Base-by-base conservation (phyloP, 1,284 basidiomycete species). In the Naganishia albida region DNA sequence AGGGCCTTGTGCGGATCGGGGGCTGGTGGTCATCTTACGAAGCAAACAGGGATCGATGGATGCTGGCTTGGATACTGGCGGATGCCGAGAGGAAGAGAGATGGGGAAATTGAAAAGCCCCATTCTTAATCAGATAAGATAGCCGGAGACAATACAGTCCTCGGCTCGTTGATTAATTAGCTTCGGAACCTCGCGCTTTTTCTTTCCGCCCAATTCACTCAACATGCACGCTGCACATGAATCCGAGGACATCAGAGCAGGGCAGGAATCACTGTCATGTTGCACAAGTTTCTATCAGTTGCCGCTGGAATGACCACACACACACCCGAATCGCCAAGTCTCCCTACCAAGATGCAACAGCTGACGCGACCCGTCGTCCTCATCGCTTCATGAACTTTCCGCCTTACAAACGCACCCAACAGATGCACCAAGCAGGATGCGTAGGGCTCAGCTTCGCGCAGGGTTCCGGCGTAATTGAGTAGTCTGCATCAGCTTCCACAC, bases 101-200 rank as follows among this genome's bases (percentile, higher is more conserved):
- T 44, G 46, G 46, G 46, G 34, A 38, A 12, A 38, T 12, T 7
- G 20, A 53, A 12, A 20, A n/a, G 18, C 18, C 18, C 3, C 18
- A 7, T 28, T 3, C 16, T 30, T 53, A 53, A 53, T 53, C 51
- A 39, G 51, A 53, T 53, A 53, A 53, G 51, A 53, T 53, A 53
- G 34, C 18, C 49, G 18, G 25, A 51, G 18, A 30, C 25, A 51
- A 34, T 34, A 34, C 34, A 34, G 34, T 4, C n/a, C 10, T 34
- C 34, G 34, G 34, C 10, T 34, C 34, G 34, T 10, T n/a, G n/a
- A n/a, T n/a, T n/a, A n/a, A n/a, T n/a, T 34, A 34, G 34, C 46
- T 48, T 48, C 20, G 18, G 10, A 20, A 20, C 23, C 46, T 48
- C 20, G 46, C 46, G 46, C 46, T 25, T 48, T 48, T 48, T 23